Base-by-base conservation (phyloP, 2,329 filamentous ascomycete species). In the Venturia effusa region DNA sequence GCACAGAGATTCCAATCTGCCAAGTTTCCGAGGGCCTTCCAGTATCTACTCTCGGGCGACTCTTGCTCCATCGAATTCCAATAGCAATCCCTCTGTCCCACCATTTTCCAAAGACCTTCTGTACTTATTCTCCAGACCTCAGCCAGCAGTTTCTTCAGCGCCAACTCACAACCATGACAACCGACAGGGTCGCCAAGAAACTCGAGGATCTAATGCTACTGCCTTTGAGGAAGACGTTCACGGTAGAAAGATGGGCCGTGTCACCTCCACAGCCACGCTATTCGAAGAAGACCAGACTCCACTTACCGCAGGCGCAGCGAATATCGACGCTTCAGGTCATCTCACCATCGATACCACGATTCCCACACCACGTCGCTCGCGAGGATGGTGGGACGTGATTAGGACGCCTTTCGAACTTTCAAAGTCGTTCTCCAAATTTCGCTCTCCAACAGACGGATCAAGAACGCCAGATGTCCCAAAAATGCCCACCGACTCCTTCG, bases 331-430 rank as follows among this genome's bases (percentile, higher is more conserved):
- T 17, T 57, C 30, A 13, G 60, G 59, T 15, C 37, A 59, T 37
- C 68, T 68, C 19, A 67, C 71, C 59, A 68, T 77, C 30, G 73
- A 77, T 60, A 75, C 74, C 3, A 68, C 69, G 19, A 67, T 73
- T 24, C 69, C 69, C 48, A 83, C 82, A 34, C 81, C 78, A 51
- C 81, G 83, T 13, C 81, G 80, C 64, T 87, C 86, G 32, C 80
- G 81, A 66, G 88, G 88, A 24, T 92, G 88, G 88, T 92, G 88
- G 88, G 89, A 90, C 69, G 81, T 89, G 67, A 84, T 92, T 64
- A 86, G 83, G 8, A 89, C 88, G 0, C 88, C 88, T 0, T 91
- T 91, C 69, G 70, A 74, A 30, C 70, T 71, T 62, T 72, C 78
- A 66, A 67, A 74, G 59, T 67, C 72, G 69, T 70, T 74, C 64